Evolutionary conservation across 805 yeast species (phyloP), one percentile per base, ranked within the genome.

Genomic region (Candida gorgasii): DNA sequence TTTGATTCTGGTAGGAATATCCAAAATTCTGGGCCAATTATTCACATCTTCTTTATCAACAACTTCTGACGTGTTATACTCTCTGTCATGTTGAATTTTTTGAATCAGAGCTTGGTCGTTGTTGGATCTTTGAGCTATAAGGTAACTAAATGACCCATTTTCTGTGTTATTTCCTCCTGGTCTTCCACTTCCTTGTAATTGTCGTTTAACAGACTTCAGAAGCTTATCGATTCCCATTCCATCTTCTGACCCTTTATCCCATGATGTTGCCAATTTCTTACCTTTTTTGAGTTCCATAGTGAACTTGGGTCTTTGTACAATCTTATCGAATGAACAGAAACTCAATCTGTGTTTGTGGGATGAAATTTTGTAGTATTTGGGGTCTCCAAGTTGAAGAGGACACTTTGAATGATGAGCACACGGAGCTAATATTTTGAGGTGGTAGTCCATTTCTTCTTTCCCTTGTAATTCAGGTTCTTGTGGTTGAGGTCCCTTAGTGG

Each of bases 271-370:
- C 43, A 92, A 66, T 26, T 78, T 67, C 44, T 79, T 75, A 8
- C 99, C 99, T 58, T 83, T 78, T 59, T 90, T 92, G 56, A 93
- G 72, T 56, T 93, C 97, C 64, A 84, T 62, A n/a, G 84, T 69
- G 53, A 75, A 93, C 49, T 73, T 73, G 1, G 98, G 98, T 54
- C 98, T 75, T 48, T 77, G 76, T 6, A 90, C 81, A 16, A 78
- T 73, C 44, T 86, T 83, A 40, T 76, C 77, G 58, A 81, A 89
- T 36, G 84, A 78, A 58, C 97, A 89, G 72, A 89, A 88, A 42
- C 76, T 77, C 39, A 86, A 67, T 44, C 80, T 73, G 50, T 70
- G 75, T 48, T 75, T 75, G 32, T 87, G 88, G 17, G 75, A 61
- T 28, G 78, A 72, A 33, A 71, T 74, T 29, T 70, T 69, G 57